Percentiles rank a stretch among this genome's conserved stretches.
phyloP scores from a whole-genome alignment of 768 basidiomycete species.

The Psilocybe cyanescens region DNA sequence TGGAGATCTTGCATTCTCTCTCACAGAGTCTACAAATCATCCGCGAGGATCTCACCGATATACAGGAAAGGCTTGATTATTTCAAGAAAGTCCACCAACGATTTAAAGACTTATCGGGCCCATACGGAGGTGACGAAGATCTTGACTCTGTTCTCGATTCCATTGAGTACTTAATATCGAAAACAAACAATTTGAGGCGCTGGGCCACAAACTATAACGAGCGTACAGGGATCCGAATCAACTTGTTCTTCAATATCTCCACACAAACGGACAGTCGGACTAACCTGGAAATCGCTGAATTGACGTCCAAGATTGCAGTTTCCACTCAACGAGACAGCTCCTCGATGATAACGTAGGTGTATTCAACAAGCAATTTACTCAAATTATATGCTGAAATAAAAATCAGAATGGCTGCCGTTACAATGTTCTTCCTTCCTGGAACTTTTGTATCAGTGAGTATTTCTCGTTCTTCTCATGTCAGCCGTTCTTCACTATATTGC shows the following conservation, averaged over 20 bases:
- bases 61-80: conserved; percentile 12
- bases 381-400: neutral
- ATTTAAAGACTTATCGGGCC: neutral
- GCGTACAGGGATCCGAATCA: conserved; percentile 22
- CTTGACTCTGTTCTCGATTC: conserved; percentile 10
- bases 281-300: conserved; percentile 21
- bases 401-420: conserved; percentile 27
- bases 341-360: conserved; percentile 28
- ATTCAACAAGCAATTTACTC: no score
- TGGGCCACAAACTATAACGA: conserved; percentile 24
- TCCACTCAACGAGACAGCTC: conserved; percentile 27
- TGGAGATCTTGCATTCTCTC: conserved; percentile 13
- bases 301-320: conserved; percentile 23
- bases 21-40: conserved; percentile 16
- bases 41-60: conserved; percentile 14
- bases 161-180: conserved; percentile 15
- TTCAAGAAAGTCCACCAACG: conserved; percentile 1
- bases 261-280: conserved; percentile 22
- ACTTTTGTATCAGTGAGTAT: conserved; percentile 26
- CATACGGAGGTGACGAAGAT: neutral
- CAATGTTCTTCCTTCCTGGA: conserved; percentile 32
- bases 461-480: neutral
- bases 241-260: conserved; percentile 23
- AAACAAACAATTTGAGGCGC: conserved; percentile 10
- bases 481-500: neutral